A percentile compares a stretch with the other conserved stretches of the same genome.
Conservation (phyloP, 2,329 filamentous ascomycete genomes). For the Xylaria sp. region DNA sequence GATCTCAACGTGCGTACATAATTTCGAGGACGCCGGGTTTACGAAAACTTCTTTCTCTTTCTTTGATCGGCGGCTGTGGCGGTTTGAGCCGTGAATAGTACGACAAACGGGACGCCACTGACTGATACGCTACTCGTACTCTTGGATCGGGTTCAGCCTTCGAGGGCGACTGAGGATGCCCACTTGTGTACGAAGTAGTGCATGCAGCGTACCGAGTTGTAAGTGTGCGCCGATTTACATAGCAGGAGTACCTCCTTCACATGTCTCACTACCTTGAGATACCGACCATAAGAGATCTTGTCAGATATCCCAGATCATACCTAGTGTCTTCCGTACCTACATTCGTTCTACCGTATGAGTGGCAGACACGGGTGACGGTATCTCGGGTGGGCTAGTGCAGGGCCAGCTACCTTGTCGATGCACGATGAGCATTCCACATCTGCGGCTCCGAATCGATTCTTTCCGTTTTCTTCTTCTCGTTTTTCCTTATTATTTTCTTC, state of each 20-base stretch:
- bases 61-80: background rate
- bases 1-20: slow-evolving; percentile 6
- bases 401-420: no score
- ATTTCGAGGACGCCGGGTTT: background rate
- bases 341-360: background rate
- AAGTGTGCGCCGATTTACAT: no score
- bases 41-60: slow-evolving; percentile 6
- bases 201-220: no score
- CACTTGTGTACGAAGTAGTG: no score
- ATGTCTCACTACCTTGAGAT: background rate
- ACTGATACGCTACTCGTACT: background rate
- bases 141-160: no score
- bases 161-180: no score
- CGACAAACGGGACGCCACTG: background rate
- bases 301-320: background rate
- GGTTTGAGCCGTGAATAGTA: background rate
- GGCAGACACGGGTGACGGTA: no score
- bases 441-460: no score
- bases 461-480: no score
- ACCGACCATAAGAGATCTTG: background rate
- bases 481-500: no score
- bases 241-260: background rate
- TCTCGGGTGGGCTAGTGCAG: no score
- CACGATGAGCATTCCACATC: no score
- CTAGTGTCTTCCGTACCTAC: background rate